A percentile compares a stretch with the other conserved stretches of the same genome.
phyloP scores from a whole-genome alignment of 2,329 filamentous ascomycete species.

The Trichoderma endophyticum region DNA sequence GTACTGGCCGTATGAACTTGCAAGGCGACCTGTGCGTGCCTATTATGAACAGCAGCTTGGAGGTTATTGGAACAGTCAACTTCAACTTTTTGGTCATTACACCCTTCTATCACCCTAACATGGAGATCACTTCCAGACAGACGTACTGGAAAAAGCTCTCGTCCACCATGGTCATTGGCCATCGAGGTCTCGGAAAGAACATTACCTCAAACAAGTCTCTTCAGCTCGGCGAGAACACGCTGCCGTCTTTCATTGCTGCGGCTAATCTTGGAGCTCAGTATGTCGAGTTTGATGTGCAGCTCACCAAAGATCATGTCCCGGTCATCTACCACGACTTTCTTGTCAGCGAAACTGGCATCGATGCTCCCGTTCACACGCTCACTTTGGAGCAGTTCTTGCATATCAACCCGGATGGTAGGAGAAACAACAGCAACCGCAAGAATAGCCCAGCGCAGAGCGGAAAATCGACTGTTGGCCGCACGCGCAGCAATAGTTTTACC shows the following conservation, averaged over 20 bases:
- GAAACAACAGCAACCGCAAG: conserved; percentile 7
- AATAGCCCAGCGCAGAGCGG: conserved; percentile 20
- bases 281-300: conserved; percentile 81
- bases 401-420: conserved; percentile 60
- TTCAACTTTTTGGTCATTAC: conserved; percentile 97
- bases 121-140: conserved; percentile 84
- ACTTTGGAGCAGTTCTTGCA: conserved; percentile 95
- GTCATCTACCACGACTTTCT: conserved; percentile 99
- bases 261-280: conserved; percentile 83
- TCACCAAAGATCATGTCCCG: conserved; percentile 97
- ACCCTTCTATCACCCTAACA: conserved; percentile 88
- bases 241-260: conserved; percentile 93
- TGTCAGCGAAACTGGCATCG: conserved; percentile 95
- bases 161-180: conserved; percentile 77
- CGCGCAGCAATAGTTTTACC: conserved; percentile 39
- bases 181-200: conserved; percentile 85
- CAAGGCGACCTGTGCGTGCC: conserved; percentile 92
- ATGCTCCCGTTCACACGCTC: conserved; percentile 91
- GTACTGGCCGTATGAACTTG: conserved; percentile 82
- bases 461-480: conserved; percentile 20
- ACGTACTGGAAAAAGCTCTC: conserved; percentile 96
- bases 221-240: conserved; percentile 93
- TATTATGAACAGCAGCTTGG: conserved; percentile 78
- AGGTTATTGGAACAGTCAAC: conserved; percentile 90
- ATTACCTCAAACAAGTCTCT: conserved; percentile 76